Evolutionary conservation across 2,329 filamentous ascomycete genomes (phyloP).

Genomic region (Pseudocercospora fuligena): DNA sequence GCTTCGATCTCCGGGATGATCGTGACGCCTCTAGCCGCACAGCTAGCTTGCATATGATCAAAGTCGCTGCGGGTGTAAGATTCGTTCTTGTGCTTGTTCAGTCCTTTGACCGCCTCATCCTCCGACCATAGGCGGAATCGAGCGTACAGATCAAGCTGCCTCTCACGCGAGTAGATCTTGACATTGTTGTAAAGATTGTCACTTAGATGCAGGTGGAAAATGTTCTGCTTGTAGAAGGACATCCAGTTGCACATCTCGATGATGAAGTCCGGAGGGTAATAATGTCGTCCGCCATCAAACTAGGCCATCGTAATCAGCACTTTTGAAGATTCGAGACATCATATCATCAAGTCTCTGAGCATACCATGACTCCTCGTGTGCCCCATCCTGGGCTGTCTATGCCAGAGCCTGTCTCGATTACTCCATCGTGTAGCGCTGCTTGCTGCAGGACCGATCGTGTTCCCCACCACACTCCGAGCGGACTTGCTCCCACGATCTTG

Average conservation of each 20-base stretch:
- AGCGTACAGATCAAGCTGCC: conserved; percentile 57
- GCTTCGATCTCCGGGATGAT: conserved; percentile 65
- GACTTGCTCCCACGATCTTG: conserved; percentile 57
- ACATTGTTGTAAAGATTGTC: conserved; percentile 61
- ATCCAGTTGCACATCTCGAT: conserved; percentile 64
- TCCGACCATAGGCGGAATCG: conserved; percentile 62
- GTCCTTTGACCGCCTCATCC: conserved; percentile 51
- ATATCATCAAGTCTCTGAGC: not conserved
- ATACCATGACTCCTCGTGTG: conserved; percentile 36
- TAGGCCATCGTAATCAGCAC: not conserved
- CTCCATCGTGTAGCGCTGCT: conserved; percentile 47
- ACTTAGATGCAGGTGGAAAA: conserved; percentile 62
- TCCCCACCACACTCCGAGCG: conserved; percentile 63
- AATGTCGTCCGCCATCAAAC: conserved; percentile 62
- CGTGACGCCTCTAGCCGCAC: conserved; percentile 61
- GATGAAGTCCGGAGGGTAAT: conserved; percentile 60
- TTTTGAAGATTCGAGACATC: not conserved
- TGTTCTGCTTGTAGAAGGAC: conserved; percentile 66
- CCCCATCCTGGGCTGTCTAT: conserved; percentile 57
- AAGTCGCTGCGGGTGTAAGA: conserved; percentile 59
- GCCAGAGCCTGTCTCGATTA: conserved; percentile 50
- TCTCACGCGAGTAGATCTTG: conserved; percentile 54
- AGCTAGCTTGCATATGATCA: conserved; percentile 57
- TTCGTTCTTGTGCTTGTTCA: conserved; percentile 60
- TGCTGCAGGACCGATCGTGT: conserved; percentile 62